Conservation (phyloP, 306 rosid genomes). For the Quercus alba region DNA sequence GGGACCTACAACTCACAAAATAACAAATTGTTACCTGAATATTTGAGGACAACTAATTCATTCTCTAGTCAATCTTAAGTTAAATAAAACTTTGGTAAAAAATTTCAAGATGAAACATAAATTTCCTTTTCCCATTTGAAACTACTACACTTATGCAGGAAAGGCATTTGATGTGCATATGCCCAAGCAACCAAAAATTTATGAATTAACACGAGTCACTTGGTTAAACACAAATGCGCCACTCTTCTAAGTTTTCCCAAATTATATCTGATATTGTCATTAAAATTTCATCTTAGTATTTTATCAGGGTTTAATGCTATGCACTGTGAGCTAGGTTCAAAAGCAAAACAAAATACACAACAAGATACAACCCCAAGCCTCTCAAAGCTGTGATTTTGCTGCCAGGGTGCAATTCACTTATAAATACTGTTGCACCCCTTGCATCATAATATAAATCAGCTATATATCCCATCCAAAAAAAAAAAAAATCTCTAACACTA, state of each 20-base stretch:
- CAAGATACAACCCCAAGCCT: not conserved
- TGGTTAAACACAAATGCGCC: not conserved
- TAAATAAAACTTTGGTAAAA: not conserved
- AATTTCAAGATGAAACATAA: not conserved
- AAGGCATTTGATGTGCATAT: not conserved
- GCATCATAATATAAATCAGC: not conserved
- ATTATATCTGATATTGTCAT: not conserved
- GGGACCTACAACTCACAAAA: slow-evolving; percentile 3
- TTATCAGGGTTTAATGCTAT: not conserved
- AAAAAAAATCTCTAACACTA: not conserved
- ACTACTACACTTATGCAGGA: not conserved
- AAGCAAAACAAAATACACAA: not conserved
- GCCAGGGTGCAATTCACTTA: not conserved
- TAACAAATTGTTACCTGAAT: not conserved
- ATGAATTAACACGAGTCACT: not conserved
- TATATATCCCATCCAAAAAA: not conserved
- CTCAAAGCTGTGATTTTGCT: not conserved
- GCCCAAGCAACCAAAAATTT: not conserved
- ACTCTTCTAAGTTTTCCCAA: not conserved
- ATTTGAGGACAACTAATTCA: not conserved
- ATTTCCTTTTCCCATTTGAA: not conserved
- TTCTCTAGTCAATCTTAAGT: not conserved
- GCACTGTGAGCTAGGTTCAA: not conserved
- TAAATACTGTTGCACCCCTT: not conserved
- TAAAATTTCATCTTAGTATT: too few species aligned